These are phyloP conservation scores for Gossypium bickii DNA, from an alignment of 345 rosid species.

Conservation along the genomic window DNA sequence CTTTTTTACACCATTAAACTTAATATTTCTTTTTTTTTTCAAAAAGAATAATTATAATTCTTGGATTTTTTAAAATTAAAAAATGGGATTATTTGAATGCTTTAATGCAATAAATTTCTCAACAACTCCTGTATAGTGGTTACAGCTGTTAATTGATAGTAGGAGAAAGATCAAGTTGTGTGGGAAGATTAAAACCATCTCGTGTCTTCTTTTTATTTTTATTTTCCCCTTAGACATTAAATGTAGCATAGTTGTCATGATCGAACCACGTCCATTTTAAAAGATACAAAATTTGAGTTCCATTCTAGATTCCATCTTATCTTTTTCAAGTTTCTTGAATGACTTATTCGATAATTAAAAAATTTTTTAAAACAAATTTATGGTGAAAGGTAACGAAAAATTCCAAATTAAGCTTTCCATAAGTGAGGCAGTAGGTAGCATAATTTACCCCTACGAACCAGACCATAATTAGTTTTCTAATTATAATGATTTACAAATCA, in stretches of 20 bases:
- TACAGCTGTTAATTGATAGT: constrained; percentile 1
- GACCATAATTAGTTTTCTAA: no score
- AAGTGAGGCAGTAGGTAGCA: no score
- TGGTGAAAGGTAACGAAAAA: no score
- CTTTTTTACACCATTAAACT: no score
- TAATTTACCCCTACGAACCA: no score
- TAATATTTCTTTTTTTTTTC: background rate
- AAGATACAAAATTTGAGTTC: background rate
- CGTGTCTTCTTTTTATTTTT: background rate
- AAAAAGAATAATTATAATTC: no score
- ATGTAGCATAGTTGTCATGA: background rate
- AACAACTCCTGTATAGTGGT: background rate
- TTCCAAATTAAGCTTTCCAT: no score
- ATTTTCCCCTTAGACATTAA: background rate
- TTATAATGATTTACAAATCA: no score
- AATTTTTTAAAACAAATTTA: no score
- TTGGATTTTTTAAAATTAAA: background rate
- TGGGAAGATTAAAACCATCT: background rate
- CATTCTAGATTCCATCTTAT: background rate
- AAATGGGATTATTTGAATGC: background rate
- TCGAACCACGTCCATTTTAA: background rate
- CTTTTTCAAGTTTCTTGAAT: no score
- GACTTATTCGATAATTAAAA: no score
- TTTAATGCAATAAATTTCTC: background rate
- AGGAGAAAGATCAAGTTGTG: background rate